Percentiles rank a stretch among this genome's conserved stretches.
phyloP scores from a whole-genome alignment of 345 rosid species.

The Ceriops zippeliana region DNA sequence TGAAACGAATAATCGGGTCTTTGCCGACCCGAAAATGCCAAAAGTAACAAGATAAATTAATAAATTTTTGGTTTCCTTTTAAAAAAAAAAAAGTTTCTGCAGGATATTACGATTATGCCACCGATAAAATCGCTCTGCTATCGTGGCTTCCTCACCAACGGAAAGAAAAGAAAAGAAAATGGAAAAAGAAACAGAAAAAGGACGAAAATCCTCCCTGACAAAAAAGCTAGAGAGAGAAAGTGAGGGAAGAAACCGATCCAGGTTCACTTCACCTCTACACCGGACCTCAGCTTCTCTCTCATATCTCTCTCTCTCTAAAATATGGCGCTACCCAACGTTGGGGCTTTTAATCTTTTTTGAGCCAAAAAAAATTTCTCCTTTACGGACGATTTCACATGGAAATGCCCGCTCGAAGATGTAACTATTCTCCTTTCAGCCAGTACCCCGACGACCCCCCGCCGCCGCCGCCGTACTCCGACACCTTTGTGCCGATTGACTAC shows the following conservation, averaged over 20 bases:
- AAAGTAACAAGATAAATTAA: background rate
- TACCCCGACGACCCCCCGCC: constrained; percentile 64
- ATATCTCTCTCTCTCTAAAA: constrained; percentile 2
- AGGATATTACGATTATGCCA: constrained; percentile 29
- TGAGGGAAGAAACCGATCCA: constrained; percentile 4
- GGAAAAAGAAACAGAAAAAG: constrained; percentile 23
- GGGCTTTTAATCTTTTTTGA: constrained; percentile 13
- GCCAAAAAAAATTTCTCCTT: background rate
- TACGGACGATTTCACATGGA: constrained; percentile 41
- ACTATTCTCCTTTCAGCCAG: constrained; percentile 78
- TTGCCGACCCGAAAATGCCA: too few relatives aligned
- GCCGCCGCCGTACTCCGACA: constrained; percentile 51
- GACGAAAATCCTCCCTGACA: background rate
- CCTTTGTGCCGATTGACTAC: constrained; percentile 59
- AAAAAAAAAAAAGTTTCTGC: background rate
- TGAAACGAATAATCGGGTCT: too few relatives aligned
- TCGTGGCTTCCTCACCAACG: constrained; percentile 9
- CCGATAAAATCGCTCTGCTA: constrained; percentile 8
- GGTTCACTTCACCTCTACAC: constrained; percentile 22
- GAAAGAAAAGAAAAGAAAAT: constrained; percentile 12
- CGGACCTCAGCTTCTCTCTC: background rate
- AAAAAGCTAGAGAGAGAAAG: constrained; percentile 26
- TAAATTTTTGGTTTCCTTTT: background rate
- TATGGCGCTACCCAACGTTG: constrained; percentile 13
- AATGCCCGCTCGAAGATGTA: constrained; percentile 86